Evolutionary conservation across 352 stramenopile species (phyloP).

Genomic region (Globisporangium perplexum): DNA sequence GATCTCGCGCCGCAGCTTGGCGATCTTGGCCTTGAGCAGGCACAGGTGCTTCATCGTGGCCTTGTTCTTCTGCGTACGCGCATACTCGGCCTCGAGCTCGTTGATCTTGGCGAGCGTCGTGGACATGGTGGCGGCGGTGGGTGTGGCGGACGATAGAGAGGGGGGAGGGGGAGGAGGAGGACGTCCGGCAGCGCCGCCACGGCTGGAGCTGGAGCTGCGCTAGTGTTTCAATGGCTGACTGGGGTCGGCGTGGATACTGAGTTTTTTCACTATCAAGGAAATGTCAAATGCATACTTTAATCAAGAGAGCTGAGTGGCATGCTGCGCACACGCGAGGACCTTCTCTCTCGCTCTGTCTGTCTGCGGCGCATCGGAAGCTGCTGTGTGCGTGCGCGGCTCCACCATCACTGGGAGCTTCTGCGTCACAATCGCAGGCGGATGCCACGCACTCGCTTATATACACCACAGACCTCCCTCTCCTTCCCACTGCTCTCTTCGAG

Average conservation of each 20-base stretch:
- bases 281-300: no score
- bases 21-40: slow-evolving; percentile 97
- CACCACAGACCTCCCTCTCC: background rate
- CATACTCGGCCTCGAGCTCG: slow-evolving; percentile 91
- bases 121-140: slow-evolving; percentile 23
- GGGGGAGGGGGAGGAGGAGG: no score
- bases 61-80: slow-evolving; percentile 99
- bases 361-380: no score
- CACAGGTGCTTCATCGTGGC: slow-evolving; percentile 98
- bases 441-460: background rate
- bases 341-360: no score
- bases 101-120: slow-evolving; percentile 72
- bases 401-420: background rate
- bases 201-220: no score
- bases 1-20: slow-evolving; percentile 94
- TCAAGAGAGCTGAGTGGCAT: no score
- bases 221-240: background rate
- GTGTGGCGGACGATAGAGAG: background rate
- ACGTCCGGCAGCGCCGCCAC: background rate
- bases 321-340: no score
- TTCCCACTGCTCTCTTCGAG: background rate
- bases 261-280: background rate
- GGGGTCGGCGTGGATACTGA: background rate
- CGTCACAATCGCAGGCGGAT: background rate
- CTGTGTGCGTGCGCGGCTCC: background rate